Percentiles rank a stretch among this genome's conserved stretches.
Conservation (phyloP, 331 rosid genomes). For the Dryas integrifolia region DNA sequence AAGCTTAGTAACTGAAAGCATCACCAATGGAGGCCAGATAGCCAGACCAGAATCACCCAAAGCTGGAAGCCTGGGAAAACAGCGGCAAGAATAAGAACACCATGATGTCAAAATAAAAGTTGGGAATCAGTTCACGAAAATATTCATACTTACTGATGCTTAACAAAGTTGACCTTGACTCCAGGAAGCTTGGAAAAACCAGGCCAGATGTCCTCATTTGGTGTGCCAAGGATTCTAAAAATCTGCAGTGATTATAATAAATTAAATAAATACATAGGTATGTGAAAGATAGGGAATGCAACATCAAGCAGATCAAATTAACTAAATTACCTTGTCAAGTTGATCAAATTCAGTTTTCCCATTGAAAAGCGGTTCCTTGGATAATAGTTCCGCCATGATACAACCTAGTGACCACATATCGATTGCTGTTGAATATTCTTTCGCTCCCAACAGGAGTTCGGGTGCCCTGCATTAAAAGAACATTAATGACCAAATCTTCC, state of each 20-base stretch:
- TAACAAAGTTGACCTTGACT: constrained; percentile 90
- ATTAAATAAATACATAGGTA: neutral
- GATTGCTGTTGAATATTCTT: constrained; percentile 84
- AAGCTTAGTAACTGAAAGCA: constrained; percentile 44
- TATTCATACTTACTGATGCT: constrained; percentile 81
- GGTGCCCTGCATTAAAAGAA: constrained; percentile 67
- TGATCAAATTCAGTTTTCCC: constrained; percentile 92
- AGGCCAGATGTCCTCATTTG: constrained; percentile 90
- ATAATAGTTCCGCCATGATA: constrained; percentile 90
- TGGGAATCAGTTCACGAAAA: constrained; percentile 26
- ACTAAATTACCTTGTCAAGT: constrained; percentile 70
- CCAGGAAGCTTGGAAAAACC: constrained; percentile 93
- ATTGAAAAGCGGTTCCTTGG: constrained; percentile 82
- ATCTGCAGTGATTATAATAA: constrained; percentile 42
- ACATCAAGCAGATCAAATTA: constrained; percentile 10
- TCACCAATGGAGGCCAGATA: constrained; percentile 89
- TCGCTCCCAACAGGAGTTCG: constrained; percentile 81
- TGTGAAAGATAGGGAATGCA: neutral
- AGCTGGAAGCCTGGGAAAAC: constrained; percentile 99
- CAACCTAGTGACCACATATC: constrained; percentile 99
- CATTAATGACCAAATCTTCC: neutral
- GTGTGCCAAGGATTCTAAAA: constrained; percentile 80
- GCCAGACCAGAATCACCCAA: constrained; percentile 97
- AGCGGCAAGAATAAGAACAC: constrained; percentile 73
- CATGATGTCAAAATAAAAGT: constrained; percentile 29